Conservation (phyloP, 345 rosid species). For the Hypericum androsaemum region DNA sequence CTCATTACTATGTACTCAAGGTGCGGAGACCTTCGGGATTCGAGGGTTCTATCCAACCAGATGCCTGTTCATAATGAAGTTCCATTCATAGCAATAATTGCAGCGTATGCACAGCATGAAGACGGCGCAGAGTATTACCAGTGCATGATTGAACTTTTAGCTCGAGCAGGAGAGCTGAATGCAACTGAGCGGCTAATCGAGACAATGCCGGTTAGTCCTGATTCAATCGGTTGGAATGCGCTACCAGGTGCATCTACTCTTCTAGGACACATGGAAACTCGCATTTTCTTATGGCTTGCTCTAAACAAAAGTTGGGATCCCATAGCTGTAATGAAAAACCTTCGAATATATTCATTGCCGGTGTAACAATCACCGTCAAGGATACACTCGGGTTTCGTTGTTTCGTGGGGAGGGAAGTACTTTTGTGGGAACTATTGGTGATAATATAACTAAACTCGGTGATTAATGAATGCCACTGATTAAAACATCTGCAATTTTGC, state of each 20-base stretch:
- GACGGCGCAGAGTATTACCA: conserved; percentile 64
- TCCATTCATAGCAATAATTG: conserved; percentile 66
- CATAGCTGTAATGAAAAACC: conserved; percentile 62
- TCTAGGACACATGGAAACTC: conserved; percentile 59
- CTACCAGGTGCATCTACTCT: conserved; percentile 76
- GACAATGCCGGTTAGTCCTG: conserved; percentile 61
- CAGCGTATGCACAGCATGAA: conserved; percentile 78
- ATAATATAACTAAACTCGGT: background rate
- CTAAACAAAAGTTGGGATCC: conserved; percentile 55
- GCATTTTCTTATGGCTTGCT: conserved; percentile 79
- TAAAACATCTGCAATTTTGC: too few species aligned
- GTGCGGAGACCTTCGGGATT: conserved; percentile 59
- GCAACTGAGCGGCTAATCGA: conserved; percentile 71
- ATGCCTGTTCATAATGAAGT: conserved; percentile 61
- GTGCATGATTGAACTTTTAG: conserved; percentile 79
- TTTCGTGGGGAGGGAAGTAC: conserved; percentile 57
- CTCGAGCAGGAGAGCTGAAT: conserved; percentile 65
- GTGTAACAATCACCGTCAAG: conserved; percentile 60
- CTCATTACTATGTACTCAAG: conserved; percentile 64
- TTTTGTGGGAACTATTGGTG: conserved; percentile 86
- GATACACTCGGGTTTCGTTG: conserved; percentile 69
- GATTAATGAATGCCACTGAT: too few species aligned
- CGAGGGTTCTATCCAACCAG: conserved; percentile 52
- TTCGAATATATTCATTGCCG: conserved; percentile 53
- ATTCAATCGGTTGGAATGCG: conserved; percentile 67